Percentiles rank a stretch among this genome's conserved stretches.
phyloP scores from a whole-genome alignment of 495 filamentous ascomycete genomes.

The Annulohypoxylon bovei region DNA sequence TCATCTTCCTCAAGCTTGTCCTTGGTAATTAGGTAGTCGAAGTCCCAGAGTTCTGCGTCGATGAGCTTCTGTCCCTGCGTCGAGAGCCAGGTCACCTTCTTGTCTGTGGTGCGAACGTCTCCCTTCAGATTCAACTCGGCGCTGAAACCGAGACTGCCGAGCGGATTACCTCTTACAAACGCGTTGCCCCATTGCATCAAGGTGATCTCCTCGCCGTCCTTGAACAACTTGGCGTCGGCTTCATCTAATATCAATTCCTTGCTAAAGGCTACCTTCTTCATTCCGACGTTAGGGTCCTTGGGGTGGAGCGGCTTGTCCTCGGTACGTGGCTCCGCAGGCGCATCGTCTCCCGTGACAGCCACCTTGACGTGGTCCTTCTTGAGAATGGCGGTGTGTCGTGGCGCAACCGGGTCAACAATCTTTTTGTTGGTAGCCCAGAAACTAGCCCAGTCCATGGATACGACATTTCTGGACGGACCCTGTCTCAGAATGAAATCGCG shows the following conservation, averaged over 20 bases:
- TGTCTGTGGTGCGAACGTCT: slow-evolving; percentile 92
- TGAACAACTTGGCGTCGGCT: slow-evolving; percentile 82
- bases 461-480: slow-evolving; percentile 87
- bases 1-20: slow-evolving; percentile 88
- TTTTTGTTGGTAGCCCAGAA: slow-evolving; percentile 98
- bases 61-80: slow-evolving; percentile 77
- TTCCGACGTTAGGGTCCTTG: slow-evolving; percentile 86
- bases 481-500: slow-evolving; percentile 94
- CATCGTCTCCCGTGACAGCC: slow-evolving; percentile 69
- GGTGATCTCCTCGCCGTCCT: slow-evolving; percentile 88
- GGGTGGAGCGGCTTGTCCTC: slow-evolving; percentile 84
- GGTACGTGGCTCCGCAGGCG: slow-evolving; percentile 68
- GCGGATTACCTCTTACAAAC: slow-evolving; percentile 70
- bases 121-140: slow-evolving; percentile 86
- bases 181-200: slow-evolving; percentile 97
- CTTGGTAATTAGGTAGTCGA: slow-evolving; percentile 92
- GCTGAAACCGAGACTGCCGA: slow-evolving; percentile 75
- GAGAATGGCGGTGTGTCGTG: slow-evolving; percentile 83
- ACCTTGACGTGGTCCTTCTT: slow-evolving; percentile 74
- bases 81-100: slow-evolving; percentile 94
- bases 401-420: slow-evolving; percentile 87
- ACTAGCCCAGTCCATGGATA: slow-evolving; percentile 87
- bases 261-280: slow-evolving; percentile 83
- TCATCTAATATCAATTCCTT: slow-evolving; percentile 81
- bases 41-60: slow-evolving; percentile 86